Percentiles rank a stretch among this genome's conserved stretches.
These are phyloP conservation scores for Rosa lucieae DNA, from an alignment of 306 rosid genomes.

Conservation along the genomic window DNA sequence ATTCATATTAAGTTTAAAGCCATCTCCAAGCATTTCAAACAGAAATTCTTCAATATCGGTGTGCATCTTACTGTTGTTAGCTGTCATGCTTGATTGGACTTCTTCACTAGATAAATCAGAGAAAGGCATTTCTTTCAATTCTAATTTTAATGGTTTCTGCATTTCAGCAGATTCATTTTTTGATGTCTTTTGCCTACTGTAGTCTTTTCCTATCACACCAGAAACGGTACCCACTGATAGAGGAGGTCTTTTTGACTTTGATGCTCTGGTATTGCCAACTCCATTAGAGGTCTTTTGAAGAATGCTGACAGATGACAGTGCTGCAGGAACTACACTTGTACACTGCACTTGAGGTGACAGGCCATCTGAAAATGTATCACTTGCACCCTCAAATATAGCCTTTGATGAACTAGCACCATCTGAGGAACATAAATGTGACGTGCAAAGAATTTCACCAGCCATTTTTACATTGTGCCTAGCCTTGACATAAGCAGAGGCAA, in stretches of 20 bases:
- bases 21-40: conserved; percentile 40
- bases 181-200: conserved; percentile 11
- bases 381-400: conserved; percentile 19
- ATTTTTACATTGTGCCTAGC: conserved; percentile 20
- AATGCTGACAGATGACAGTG: conserved; percentile 1
- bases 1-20: conserved; percentile 36
- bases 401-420: conserved; percentile 14
- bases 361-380: conserved; percentile 6
- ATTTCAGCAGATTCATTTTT: conserved; percentile 15
- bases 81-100: conserved; percentile 2
- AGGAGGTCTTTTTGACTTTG: conserved; percentile 24
- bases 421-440: conserved; percentile 1
- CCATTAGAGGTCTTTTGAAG: conserved; percentile 14
- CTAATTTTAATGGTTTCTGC: conserved; percentile 31
- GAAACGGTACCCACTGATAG: conserved; percentile 38
- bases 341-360: neutral
- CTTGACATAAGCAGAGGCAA: conserved; percentile 35
- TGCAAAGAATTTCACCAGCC: conserved; percentile 41
- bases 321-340: conserved; percentile 7
- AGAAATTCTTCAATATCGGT: conserved; percentile 33
- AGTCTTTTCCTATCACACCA: conserved; percentile 38
- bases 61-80: conserved; percentile 1
- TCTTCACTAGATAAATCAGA: conserved; percentile 32
- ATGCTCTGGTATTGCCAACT: conserved; percentile 15
- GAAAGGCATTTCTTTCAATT: conserved; percentile 19